Conservation (phyloP, 1,284 basidiomycete species). For the Ganoderma leucocontextum region DNA sequence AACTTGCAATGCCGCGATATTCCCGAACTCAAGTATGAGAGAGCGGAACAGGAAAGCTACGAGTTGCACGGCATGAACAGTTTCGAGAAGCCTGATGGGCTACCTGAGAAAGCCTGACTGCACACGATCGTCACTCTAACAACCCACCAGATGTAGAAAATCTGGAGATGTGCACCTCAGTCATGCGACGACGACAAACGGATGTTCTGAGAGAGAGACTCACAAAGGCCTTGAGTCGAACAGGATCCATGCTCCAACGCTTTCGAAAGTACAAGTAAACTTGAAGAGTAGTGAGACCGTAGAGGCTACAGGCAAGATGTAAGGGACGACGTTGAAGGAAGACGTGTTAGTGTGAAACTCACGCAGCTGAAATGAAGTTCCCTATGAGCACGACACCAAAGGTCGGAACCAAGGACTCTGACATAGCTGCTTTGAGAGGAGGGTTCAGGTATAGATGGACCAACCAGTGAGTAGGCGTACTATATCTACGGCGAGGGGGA, state of each 20-base stretch:
- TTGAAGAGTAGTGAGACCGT: not conserved
- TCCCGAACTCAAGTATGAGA: not conserved
- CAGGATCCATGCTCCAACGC: not conserved
- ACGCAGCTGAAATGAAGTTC: not conserved
- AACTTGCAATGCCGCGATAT: not conserved
- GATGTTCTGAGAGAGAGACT: not conserved
- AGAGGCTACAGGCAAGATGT: not conserved
- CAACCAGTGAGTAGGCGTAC: too few species aligned
- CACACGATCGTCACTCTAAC: not conserved
- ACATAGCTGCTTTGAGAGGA: slow-evolving; percentile 8
- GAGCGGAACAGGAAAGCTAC: not conserved
- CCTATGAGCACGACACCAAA: not conserved
- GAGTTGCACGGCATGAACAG: not conserved
- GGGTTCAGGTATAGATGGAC: not conserved
- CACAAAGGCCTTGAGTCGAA: not conserved
- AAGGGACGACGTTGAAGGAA: not conserved
- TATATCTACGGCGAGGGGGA: too few species aligned
- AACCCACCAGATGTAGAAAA: not conserved
- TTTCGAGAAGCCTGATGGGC: not conserved
- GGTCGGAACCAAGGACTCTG: not conserved
- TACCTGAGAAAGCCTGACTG: not conserved
- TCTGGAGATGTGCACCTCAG: not conserved
- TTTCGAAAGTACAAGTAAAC: not conserved
- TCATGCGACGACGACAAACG: not conserved
- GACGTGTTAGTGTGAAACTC: not conserved